Evolutionary conservation across 2,329 filamentous ascomycete genomes (phyloP).

Genomic region (Pestalotiopsis fici): DNA sequence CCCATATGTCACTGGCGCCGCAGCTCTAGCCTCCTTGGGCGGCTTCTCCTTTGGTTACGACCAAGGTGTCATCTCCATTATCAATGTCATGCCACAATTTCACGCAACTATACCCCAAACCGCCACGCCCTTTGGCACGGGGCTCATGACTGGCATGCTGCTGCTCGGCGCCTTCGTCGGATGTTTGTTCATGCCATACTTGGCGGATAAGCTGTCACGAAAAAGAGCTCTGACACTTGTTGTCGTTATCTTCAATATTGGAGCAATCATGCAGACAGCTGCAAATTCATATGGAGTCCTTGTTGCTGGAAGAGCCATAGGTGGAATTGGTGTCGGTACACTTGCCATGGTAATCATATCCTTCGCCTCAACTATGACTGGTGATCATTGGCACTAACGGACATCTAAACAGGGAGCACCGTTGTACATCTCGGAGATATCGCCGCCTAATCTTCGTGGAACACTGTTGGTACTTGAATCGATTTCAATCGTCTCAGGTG

Average conservation of each 20-base stretch:
- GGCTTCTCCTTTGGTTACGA: constrained; percentile 51
- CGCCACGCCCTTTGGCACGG: constrained; percentile 38
- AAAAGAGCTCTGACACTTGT: constrained; percentile 42
- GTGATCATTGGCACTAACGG: neutral
- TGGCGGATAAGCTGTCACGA: constrained; percentile 41
- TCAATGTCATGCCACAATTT: constrained; percentile 47
- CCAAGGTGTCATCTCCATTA: constrained; percentile 47
- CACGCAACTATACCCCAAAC: constrained; percentile 26
- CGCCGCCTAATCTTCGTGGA: constrained; percentile 37
- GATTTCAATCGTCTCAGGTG: constrained; percentile 52
- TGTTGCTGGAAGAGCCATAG: constrained; percentile 27
- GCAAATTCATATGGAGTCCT: constrained; percentile 24
- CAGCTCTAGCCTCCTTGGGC: constrained; percentile 38
- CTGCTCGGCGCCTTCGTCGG: constrained; percentile 39
- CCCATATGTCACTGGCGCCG: constrained; percentile 41
- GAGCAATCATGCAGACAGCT: constrained; percentile 39
- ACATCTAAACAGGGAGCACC: constrained; percentile 5
- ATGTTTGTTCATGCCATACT: constrained; percentile 31
- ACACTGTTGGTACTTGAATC: constrained; percentile 48
- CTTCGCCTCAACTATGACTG: neutral
- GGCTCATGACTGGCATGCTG: constrained; percentile 37
- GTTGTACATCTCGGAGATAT: constrained; percentile 31
- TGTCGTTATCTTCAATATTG: constrained; percentile 39
- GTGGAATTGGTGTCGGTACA: constrained; percentile 29
- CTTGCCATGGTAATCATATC: constrained; percentile 13